These are phyloP conservation scores for Quercus lobata DNA, from an alignment of 331 rosid species.

Conservation along the genomic window DNA sequence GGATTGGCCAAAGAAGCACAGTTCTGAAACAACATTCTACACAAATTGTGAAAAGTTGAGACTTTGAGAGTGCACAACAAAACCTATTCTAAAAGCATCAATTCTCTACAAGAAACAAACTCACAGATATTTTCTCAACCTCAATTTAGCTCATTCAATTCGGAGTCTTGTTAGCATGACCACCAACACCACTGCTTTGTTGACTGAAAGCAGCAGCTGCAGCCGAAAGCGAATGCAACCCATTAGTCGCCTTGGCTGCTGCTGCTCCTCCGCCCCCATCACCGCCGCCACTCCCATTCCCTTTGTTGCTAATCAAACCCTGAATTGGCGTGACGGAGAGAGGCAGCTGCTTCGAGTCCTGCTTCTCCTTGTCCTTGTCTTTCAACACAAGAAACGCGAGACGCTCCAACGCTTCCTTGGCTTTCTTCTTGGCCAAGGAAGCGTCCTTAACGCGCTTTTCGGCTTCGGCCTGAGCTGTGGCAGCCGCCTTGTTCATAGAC, in stretches of 20 bases:
- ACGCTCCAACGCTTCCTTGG: conserved; percentile 46
- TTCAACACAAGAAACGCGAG: conserved; percentile 15
- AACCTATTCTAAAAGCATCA: too few species aligned
- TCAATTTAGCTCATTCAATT: too few species aligned
- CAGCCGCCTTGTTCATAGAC: conserved; percentile 39
- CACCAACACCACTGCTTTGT: not conserved
- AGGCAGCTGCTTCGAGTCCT: not conserved
- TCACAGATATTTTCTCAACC: too few species aligned
- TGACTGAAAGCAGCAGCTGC: not conserved
- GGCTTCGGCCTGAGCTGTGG: conserved; percentile 34
- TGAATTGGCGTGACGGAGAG: not conserved
- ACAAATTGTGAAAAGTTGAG: too few species aligned
- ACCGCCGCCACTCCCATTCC: too few species aligned
- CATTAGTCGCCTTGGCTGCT: not conserved
- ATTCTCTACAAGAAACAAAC: too few species aligned
- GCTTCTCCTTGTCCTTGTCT: conserved; percentile 9
- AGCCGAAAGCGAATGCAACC: not conserved
- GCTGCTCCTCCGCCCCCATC: too few species aligned
- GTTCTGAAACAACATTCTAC: too few species aligned
- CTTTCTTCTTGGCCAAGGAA: conserved; percentile 46
- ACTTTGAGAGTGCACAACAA: too few species aligned
- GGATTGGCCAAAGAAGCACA: too few species aligned
- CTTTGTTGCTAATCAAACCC: too few species aligned
- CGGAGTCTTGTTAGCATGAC: not conserved
- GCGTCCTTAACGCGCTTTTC: conserved; percentile 49